Evolutionary conservation across 2,329 filamentous ascomycete species (phyloP).

Genomic region (Dendryphion nanum): DNA sequence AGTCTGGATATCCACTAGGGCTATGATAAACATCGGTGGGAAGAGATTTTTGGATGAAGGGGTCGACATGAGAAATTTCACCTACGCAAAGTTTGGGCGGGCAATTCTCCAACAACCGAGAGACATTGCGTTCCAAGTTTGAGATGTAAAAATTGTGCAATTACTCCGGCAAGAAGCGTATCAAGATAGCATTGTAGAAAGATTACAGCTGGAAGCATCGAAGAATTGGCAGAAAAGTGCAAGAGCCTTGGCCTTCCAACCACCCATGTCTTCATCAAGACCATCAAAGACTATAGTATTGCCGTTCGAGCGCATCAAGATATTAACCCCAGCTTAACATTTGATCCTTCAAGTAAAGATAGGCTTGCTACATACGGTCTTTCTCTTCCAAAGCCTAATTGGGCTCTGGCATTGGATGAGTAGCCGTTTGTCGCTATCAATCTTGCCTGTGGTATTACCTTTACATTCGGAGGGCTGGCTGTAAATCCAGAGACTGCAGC

Average conservation of each 20-base stretch:
- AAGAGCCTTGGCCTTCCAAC: conserved; percentile 48
- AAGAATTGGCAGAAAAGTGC: conserved; percentile 56
- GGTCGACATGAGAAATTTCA: conserved; percentile 64
- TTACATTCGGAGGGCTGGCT: conserved; percentile 65
- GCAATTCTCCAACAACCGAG: conserved; percentile 61
- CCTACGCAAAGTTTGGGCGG: conserved; percentile 64
- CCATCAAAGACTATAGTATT: conserved; percentile 57
- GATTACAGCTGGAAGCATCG: conserved; percentile 52
- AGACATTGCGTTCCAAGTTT: conserved; percentile 62
- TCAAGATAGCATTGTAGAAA: conserved; percentile 55
- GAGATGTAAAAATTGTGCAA: conserved; percentile 53
- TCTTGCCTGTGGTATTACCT: conserved; percentile 65
- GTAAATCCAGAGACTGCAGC: conserved; percentile 55
- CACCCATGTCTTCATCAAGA: conserved; percentile 49
- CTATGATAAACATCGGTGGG: conserved; percentile 63
- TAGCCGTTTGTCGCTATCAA: conserved; percentile 63
- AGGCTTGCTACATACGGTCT: conserved; percentile 48
- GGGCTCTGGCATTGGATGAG: conserved; percentile 59
- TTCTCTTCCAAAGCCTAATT: conserved; percentile 61
- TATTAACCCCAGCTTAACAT: conserved; percentile 48
- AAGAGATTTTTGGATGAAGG: conserved; percentile 67
- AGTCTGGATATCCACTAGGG: conserved; percentile 66
- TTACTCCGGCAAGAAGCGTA: conserved; percentile 65
- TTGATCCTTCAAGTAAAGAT: conserved; percentile 62
- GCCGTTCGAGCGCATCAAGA: conserved; percentile 51